Conservation (phyloP, 106 monocot species). For the Platanthera zijinensis region DNA sequence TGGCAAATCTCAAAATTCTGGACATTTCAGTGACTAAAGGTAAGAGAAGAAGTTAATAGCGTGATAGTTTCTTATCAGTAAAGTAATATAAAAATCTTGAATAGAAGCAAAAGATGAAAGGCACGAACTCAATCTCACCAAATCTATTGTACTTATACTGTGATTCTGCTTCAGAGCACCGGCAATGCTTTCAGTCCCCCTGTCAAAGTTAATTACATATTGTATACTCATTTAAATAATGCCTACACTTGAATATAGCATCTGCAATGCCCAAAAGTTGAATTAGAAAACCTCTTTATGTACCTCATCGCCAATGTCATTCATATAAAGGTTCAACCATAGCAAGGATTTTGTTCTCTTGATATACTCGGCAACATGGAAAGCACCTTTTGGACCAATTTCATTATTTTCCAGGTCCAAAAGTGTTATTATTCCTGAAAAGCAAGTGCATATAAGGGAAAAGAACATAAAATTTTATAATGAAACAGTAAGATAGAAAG, state of each 20-base stretch:
- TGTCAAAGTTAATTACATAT: conserved; percentile 11
- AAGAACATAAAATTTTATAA: background rate
- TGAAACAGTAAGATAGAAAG: background rate
- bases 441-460: background rate
- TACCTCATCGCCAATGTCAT: conserved; percentile 98
- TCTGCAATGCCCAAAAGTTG: background rate
- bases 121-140: conserved; percentile 44
- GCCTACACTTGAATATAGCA: background rate
- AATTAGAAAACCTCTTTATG: background rate
- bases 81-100: background rate
- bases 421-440: conserved; percentile 73
- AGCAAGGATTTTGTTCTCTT: conserved; percentile 70
- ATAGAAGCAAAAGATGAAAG: background rate
- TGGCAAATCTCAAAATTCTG: background rate
- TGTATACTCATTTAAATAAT: background rate
- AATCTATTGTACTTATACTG: conserved; percentile 77
- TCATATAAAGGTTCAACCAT: conserved; percentile 98
- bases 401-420: conserved; percentile 94
- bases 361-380: conserved; percentile 85
- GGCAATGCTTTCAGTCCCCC: conserved; percentile 90
- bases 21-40: background rate
- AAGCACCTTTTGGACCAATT: conserved; percentile 82
- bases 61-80: background rate
- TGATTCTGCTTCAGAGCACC: conserved; percentile 85
- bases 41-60: background rate